Percentiles rank a stretch among this genome's conserved stretches.
These are phyloP conservation scores for Penicillium italicum DNA, from an alignment of 2,329 filamentous ascomycete genomes.

Conservation along the genomic window DNA sequence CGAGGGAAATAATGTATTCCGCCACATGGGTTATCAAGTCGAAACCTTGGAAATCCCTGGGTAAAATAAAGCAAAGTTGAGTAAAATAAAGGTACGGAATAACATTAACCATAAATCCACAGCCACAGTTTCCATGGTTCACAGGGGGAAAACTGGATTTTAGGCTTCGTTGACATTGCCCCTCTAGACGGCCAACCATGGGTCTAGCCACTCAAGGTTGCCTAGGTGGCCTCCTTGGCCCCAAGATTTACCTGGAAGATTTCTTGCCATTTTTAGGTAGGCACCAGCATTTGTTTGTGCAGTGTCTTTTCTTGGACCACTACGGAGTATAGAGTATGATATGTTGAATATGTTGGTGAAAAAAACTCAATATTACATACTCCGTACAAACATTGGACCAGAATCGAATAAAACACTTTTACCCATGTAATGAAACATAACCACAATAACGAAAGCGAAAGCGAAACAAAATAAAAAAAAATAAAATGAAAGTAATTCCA, in stretches of 20 bases:
- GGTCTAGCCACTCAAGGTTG: constrained; percentile 5
- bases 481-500: not conserved
- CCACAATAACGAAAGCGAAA: not conserved
- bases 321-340: not conserved
- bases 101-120: constrained; percentile 6
- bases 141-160: constrained; percentile 11
- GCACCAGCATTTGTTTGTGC: constrained; percentile 10
- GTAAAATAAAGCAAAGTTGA: not conserved
- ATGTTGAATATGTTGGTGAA: not conserved
- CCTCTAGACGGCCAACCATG: not conserved
- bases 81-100: constrained; percentile 6
- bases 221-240: no score
- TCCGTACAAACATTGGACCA: not conserved
- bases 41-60: constrained; percentile 3
- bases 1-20: constrained; percentile 15
- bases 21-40: constrained; percentile 21
- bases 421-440: constrained; percentile 7
- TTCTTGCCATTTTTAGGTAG: not conserved
- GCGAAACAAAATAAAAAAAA: not conserved
- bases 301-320: not conserved
- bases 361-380: not conserved
- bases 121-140: constrained; percentile 15
- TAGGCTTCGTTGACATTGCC: constrained; percentile 22
- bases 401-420: not conserved
- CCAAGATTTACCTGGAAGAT: not conserved